Evolutionary conservation across 2,329 filamentous ascomycete species (phyloP), one percentile per base, ranked within the genome.

Genomic region (Aspergillus carbonarius): DNA sequence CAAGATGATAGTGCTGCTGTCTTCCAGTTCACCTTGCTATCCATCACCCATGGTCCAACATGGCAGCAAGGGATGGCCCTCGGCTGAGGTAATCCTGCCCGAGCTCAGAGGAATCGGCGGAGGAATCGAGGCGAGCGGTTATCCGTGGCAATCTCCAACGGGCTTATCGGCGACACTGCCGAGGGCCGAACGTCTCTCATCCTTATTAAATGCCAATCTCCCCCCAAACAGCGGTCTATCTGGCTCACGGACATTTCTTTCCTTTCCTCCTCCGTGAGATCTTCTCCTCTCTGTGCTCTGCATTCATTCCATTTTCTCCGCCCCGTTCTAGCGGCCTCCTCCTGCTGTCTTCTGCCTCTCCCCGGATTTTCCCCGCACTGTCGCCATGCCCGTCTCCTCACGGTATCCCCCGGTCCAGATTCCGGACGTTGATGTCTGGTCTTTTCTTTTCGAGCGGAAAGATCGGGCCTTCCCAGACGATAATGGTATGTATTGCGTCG

Each of bases 391-490:
- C 60, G 82, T 88, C 68, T 79, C 85, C 48, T 92, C 91, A 3
- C 77, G 78, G 0, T 91, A 87, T 70, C 81, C 86, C 1, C 74
- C 81, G 7, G 68, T 95, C 37, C 79, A 87, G 18, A 87, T 96
- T 40, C 92, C 93, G 0, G 78, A 88, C 65, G 76, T 88, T 56
- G 92, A 96, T 73, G 72, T 96, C 50, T 96, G 91, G 90, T 82
- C 82, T 0, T 87, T 92, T 58, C 78, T 96, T 47, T 92, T 96
- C 69, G 88, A 92, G 66, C 80, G 83, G 58, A 86, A 85, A 64
- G 81, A 88, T 64, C 85, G 78, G 63, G 74, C 78, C 2, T 96
- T 85, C 68, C 81, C 88, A 1, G 88, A 92, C 64, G 82, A 90
- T 68, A 91, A 93, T 79, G 83, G 91, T 92, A 76, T 56, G 76